Evolutionary conservation across 1,139 yeast species (phyloP).

Genomic region (Diutina pseudorugosa): DNA sequence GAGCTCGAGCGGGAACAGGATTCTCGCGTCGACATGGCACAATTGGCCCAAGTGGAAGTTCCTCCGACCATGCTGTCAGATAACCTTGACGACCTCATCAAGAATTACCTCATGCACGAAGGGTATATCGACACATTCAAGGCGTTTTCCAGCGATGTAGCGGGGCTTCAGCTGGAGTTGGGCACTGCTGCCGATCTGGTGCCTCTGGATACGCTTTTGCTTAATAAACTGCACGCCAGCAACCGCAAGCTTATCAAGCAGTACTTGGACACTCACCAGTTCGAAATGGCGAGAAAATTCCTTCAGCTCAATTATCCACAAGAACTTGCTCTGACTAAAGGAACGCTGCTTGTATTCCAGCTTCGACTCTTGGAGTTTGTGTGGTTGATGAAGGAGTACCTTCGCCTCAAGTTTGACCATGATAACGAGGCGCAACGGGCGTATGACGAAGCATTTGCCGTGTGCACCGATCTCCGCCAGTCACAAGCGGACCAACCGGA

Average conservation of each 20-base stretch:
- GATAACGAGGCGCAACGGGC: background rate
- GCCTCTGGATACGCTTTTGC: conserved; percentile 8
- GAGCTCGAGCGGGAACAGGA: background rate
- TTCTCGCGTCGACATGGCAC: background rate
- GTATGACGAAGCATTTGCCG: background rate
- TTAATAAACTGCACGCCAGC: conserved; percentile 22
- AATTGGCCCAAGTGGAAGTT: background rate
- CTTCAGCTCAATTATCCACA: conserved; percentile 33
- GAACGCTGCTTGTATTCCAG: conserved; percentile 38
- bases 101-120: conserved; percentile 59
- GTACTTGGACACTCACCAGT: conserved; percentile 32
- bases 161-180: conserved; percentile 26
- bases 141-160: conserved; percentile 33
- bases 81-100: conserved; percentile 36
- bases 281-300: conserved; percentile 33
- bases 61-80: background rate
- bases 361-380: conserved; percentile 41
- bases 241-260: conserved; percentile 41
- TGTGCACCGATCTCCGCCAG: background rate
- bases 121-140: conserved; percentile 61
- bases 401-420: background rate
- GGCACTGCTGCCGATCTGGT: conserved; percentile 5
- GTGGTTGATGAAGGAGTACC: conserved; percentile 9
- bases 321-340: conserved; percentile 21
- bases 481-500: background rate